phyloP scores from a whole-genome alignment of 2,329 filamentous ascomycete genomes.

The Cryphonectria carpinicola region DNA sequence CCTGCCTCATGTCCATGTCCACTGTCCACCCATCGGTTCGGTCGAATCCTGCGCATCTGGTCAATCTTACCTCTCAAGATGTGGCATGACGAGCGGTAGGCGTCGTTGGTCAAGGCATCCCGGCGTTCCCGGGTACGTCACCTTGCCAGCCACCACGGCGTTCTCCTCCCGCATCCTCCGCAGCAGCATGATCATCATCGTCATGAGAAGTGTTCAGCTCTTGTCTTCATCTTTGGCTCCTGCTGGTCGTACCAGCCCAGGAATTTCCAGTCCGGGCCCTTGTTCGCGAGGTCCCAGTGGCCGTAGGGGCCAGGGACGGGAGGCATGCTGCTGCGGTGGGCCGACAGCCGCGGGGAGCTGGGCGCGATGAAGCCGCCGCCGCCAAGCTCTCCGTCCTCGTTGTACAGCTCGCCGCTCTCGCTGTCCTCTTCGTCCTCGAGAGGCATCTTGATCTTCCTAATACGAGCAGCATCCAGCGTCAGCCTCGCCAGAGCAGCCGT shows the following conservation, averaged over 20 bases:
- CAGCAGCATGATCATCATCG: background rate
- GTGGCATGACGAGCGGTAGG: background rate
- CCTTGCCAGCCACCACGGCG: background rate
- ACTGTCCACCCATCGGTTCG: background rate
- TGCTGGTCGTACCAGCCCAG: slow-evolving; percentile 28
- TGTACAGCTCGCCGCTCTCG: slow-evolving; percentile 1
- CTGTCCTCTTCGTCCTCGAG: slow-evolving; percentile 20
- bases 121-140: background rate
- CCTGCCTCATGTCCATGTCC: background rate
- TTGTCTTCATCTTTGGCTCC: slow-evolving; percentile 29
- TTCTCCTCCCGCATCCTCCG: background rate
- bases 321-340: slow-evolving; percentile 19
- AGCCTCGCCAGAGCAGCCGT: slow-evolving; percentile 28
- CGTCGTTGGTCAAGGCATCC: background rate
- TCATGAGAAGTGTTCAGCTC: slow-evolving; percentile 20
- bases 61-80: background rate
- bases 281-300: slow-evolving; percentile 29
- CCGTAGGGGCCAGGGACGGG: slow-evolving; percentile 28
- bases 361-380: slow-evolving; percentile 17
- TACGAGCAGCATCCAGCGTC: slow-evolving; percentile 29
- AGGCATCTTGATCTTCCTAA: slow-evolving; percentile 30
- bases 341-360: slow-evolving; percentile 18
- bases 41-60: background rate
- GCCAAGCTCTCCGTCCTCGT: slow-evolving; percentile 5
- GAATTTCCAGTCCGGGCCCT: slow-evolving; percentile 30